phyloP scores from a whole-genome alignment of 1,284 basidiomycete genomes.

The Fomitiporia mediterranea region DNA sequence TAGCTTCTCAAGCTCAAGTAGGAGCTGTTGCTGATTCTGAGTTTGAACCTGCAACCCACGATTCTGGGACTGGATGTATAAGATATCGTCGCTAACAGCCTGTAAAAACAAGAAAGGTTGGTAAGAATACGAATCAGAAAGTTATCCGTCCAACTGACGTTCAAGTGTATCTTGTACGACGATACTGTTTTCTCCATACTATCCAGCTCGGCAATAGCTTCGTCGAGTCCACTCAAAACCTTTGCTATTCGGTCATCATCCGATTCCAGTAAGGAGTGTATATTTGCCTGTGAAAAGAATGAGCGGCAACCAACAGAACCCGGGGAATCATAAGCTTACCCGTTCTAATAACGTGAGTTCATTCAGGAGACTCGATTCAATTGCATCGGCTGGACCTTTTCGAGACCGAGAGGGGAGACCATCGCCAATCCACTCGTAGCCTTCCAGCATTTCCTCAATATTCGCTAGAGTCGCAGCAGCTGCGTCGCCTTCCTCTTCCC shows the following conservation, averaged over 20 bases:
- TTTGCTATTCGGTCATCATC: slow-evolving; percentile 80
- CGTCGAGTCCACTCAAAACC: slow-evolving; percentile 88
- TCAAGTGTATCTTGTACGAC: slow-evolving; percentile 91
- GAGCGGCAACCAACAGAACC: slow-evolving; percentile 11
- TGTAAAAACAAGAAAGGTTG: too few relatives aligned
- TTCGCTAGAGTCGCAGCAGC: slow-evolving; percentile 79
- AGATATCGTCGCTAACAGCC: slow-evolving; percentile 94
- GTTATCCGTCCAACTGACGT: slow-evolving; percentile 44
- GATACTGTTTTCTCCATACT: slow-evolving; percentile 82
- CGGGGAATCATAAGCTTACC: slow-evolving; percentile 40
- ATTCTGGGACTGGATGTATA: slow-evolving; percentile 94
- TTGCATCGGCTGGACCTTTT: slow-evolving; percentile 80
- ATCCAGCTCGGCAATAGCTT: slow-evolving; percentile 81
- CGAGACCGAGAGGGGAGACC: slow-evolving; percentile 37
- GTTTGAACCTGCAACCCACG: slow-evolving; percentile 96
- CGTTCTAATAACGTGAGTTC: slow-evolving; percentile 89
- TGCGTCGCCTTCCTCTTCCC: slow-evolving; percentile 66
- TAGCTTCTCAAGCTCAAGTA: slow-evolving; percentile 80
- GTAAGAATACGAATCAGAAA: neutral
- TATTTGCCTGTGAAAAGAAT: slow-evolving; percentile 68
- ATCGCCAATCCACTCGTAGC: slow-evolving; percentile 91
- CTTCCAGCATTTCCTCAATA: slow-evolving; percentile 98
- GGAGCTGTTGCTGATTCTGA: slow-evolving; percentile 85
- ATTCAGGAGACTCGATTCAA: slow-evolving; percentile 80
- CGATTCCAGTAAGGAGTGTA: slow-evolving; percentile 94